A percentile compares a stretch with the other conserved stretches of the same genome.
Evolutionary conservation across 192 early-diverging fungal genomes (phyloP).

Genomic region (Coemansia sp.): DNA sequence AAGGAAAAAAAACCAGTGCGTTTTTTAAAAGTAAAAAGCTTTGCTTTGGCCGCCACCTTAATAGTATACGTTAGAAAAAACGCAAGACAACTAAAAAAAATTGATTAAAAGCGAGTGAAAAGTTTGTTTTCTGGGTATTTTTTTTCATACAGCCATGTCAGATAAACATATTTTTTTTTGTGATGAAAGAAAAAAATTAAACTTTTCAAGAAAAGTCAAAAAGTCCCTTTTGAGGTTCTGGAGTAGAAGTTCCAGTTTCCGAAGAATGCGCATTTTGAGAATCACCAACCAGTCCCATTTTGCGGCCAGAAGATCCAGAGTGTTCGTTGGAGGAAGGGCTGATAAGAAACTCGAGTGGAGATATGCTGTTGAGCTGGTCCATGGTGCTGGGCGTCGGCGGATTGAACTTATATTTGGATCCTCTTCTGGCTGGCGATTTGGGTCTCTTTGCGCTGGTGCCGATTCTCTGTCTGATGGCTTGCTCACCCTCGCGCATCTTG

Average conservation of each 20-base stretch:
- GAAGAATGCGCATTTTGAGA: background rate
- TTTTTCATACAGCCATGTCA: background rate
- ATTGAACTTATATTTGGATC: slow-evolving; percentile 45
- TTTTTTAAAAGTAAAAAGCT: too few relatives aligned
- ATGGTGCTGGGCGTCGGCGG: slow-evolving; percentile 57
- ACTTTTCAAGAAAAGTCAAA: background rate
- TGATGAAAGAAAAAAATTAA: background rate
- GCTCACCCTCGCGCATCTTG: slow-evolving; percentile 39
- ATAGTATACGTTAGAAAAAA: too few relatives aligned
- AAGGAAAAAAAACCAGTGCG: too few relatives aligned
- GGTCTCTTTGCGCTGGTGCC: background rate
- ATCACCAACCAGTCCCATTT: background rate
- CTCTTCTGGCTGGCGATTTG: background rate
- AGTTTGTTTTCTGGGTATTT: too few relatives aligned
- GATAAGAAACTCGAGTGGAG: slow-evolving; percentile 53
- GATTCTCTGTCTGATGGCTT: slow-evolving; percentile 40
- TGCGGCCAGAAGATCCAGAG: background rate
- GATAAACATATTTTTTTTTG: too few relatives aligned
- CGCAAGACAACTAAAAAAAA: too few relatives aligned
- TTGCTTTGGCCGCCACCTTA: too few relatives aligned
- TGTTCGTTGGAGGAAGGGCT: background rate
- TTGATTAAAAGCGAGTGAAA: too few relatives aligned
- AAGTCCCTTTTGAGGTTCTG: slow-evolving; percentile 1
- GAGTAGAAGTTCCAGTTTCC: background rate
- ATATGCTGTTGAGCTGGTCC: slow-evolving; percentile 53